Evolutionary conservation across 225 moss, liverwort and hornwort species (phyloP).

Genomic region (Marchantia paleacea): DNA sequence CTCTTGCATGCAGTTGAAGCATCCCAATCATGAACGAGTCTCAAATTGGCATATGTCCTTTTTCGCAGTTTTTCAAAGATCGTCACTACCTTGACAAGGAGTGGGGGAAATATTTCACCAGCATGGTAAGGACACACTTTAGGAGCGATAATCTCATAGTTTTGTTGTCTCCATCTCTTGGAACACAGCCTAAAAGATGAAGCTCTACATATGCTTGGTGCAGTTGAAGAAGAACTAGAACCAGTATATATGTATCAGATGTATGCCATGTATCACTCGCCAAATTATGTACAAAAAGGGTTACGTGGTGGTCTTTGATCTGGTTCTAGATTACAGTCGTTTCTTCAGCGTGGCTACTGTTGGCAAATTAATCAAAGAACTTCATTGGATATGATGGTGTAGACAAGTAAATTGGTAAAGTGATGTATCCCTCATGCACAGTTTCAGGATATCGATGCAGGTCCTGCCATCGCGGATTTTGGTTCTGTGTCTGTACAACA

Average conservation of each 20-base stretch:
- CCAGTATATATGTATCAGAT: neutral
- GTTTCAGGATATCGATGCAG: conserved; percentile 35
- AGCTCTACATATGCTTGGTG: neutral
- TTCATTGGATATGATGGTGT: neutral
- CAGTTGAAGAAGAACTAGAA: neutral
- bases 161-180: neutral
- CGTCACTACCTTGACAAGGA: conserved; percentile 99
- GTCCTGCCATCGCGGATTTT: conserved; percentile 12
- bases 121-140: conserved; percentile 59
- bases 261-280: neutral
- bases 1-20: neutral
- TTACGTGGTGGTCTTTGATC: neutral
- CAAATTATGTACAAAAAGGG: neutral
- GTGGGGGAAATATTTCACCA: conserved; percentile 84
- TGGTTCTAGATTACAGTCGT: neutral
- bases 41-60: neutral
- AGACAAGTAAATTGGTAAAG: neutral
- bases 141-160: neutral
- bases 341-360: neutral
- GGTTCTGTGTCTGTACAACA: neutral
- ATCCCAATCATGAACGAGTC: neutral
- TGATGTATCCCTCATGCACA: conserved; percentile 8
- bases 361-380: too few species aligned
- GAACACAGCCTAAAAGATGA: neutral
- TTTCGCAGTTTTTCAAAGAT: conserved; percentile 93